Conservation (phyloP, 1,139 yeast genomes). For the Sugiyamaella novakii region DNA sequence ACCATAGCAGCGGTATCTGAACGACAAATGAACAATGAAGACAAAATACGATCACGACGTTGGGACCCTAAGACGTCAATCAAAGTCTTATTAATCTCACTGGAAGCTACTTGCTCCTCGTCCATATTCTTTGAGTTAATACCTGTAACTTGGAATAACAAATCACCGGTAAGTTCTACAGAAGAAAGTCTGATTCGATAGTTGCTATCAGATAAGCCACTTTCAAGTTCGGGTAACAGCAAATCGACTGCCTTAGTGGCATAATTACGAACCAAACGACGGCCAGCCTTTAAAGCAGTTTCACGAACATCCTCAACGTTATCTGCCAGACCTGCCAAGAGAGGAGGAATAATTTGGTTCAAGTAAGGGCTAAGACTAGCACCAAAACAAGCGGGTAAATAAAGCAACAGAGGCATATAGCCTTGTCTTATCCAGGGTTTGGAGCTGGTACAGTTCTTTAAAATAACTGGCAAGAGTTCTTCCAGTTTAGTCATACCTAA, state of each 20-base stretch:
- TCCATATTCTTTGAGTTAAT: conserved; percentile 59
- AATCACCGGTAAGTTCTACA: conserved; percentile 95
- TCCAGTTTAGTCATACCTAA: conserved; percentile 85
- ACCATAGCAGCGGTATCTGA: conserved; percentile 88
- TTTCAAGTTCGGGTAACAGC: conserved; percentile 89
- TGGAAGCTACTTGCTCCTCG: conserved; percentile 58
- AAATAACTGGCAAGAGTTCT: conserved; percentile 78
- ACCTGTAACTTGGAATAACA: conserved; percentile 93
- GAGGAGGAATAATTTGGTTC: conserved; percentile 82
- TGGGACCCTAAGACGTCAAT: conserved; percentile 81
- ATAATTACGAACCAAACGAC: conserved; percentile 86
- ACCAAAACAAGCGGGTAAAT: conserved; percentile 94
- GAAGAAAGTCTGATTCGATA: conserved; percentile 91
- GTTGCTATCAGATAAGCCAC: conserved; percentile 79
- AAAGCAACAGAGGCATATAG: conserved; percentile 84
- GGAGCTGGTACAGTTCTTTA: conserved; percentile 68
- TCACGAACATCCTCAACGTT: conserved; percentile 84
- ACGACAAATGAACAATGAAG: conserved; percentile 88
- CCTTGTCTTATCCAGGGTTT: conserved; percentile 84
- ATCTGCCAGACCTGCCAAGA: conserved; percentile 89
- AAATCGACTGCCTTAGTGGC: conserved; percentile 93
- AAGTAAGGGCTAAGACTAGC: conserved; percentile 88
- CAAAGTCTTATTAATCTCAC: conserved; percentile 67
- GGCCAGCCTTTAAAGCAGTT: conserved; percentile 88
- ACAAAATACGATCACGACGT: conserved; percentile 82